Evolutionary conservation across 108 stramenopile genomes (phyloP).

Genomic region (Asterionellopsis glacialis): DNA sequence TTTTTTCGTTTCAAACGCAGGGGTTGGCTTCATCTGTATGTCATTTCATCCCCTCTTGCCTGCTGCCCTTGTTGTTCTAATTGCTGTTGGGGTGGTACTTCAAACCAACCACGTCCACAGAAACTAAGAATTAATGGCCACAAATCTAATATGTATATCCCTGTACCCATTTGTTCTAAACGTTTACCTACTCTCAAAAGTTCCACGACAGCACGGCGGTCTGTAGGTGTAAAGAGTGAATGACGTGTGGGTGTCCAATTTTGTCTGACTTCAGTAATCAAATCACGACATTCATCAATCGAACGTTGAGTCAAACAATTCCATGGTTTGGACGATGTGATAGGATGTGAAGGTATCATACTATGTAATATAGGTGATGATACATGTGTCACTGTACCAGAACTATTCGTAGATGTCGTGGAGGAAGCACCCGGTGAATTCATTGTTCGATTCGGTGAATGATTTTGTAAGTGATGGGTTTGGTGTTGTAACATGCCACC

Average conservation of each 20-base stretch:
- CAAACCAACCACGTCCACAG: constrained; percentile 88
- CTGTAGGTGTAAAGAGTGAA: constrained; percentile 68
- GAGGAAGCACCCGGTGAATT: not conserved
- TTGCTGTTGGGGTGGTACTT: constrained; percentile 5
- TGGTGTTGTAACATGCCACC: too few relatives aligned
- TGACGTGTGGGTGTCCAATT: constrained; percentile 78
- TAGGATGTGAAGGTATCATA: constrained; percentile 76
- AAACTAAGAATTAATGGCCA: constrained; percentile 76
- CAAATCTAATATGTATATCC: constrained; percentile 61
- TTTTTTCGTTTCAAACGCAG: too few relatives aligned
- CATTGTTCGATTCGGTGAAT: too few relatives aligned
- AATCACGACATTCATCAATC: constrained; percentile 67
- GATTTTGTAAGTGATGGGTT: too few relatives aligned
- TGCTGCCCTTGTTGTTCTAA: too few relatives aligned
- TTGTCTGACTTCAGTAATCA: constrained; percentile 71
- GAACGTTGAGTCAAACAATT: constrained; percentile 80
- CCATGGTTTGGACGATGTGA: constrained; percentile 83
- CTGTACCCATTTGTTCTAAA: constrained; percentile 65
- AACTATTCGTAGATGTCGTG: not conserved
- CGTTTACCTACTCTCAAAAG: constrained; percentile 76
- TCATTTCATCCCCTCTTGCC: too few relatives aligned
- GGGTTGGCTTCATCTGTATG: too few relatives aligned
- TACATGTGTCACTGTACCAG: constrained; percentile 42
- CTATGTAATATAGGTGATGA: constrained; percentile 74
- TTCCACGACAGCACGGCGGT: constrained; percentile 68